Evolutionary conservation across 768 basidiomycete genomes (phyloP).

Genomic region (Tylopilus felleus): DNA sequence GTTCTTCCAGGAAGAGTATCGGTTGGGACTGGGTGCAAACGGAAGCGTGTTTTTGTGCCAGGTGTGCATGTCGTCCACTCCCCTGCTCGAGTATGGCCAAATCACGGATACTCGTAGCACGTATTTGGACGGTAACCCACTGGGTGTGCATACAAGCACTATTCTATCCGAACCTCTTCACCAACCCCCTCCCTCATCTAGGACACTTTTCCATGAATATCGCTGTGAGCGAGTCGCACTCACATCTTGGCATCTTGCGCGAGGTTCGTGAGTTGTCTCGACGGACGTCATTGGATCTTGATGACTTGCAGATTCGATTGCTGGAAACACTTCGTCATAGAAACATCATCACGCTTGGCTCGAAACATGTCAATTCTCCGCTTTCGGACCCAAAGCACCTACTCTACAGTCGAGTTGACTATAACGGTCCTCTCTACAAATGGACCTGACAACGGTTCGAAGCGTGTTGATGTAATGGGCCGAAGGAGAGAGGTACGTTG

Average conservation of each 20-base stretch:
- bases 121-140: slow-evolving; percentile 79
- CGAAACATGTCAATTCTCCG: slow-evolving; percentile 79
- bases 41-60: slow-evolving; percentile 88
- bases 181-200: slow-evolving; percentile 18
- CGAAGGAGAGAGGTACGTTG: slow-evolving; percentile 66
- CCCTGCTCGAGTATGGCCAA: slow-evolving; percentile 4
- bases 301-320: slow-evolving; percentile 59
- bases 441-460: background rate
- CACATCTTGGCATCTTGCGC: slow-evolving; percentile 78
- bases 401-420: slow-evolving; percentile 68
- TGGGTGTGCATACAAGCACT: slow-evolving; percentile 45
- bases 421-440: background rate
- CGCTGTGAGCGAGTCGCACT: slow-evolving; percentile 86
- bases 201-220: slow-evolving; percentile 94
- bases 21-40: slow-evolving; percentile 93
- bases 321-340: slow-evolving; percentile 85
- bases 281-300: background rate
- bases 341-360: slow-evolving; percentile 96
- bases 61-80: slow-evolving; percentile 38
- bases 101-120: slow-evolving; percentile 57
- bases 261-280: slow-evolving; percentile 46
- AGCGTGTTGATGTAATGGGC: slow-evolving; percentile 94
- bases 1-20: slow-evolving; percentile 88
- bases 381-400: slow-evolving; percentile 84
- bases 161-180: background rate